These are phyloP conservation scores for Polytrichum commune DNA, from an alignment of 225 moss, liverwort and hornwort species.

Conservation along the genomic window DNA sequence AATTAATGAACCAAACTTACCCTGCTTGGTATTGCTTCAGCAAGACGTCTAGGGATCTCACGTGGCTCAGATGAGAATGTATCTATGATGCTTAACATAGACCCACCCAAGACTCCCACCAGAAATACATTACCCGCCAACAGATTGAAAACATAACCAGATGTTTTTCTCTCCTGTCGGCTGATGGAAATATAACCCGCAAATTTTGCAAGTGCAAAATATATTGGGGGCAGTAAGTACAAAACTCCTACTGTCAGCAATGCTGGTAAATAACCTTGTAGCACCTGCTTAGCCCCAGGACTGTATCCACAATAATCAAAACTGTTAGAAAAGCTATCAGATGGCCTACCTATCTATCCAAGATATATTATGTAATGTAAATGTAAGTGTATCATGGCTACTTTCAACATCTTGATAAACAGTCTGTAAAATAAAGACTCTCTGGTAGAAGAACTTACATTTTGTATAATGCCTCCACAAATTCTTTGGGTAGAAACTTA, in stretches of 20 bases:
- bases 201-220: conserved; percentile 53
- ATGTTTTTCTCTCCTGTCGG: conserved; percentile 70
- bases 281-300: conserved; percentile 66
- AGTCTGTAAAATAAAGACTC: too few species aligned
- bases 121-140: conserved; percentile 90
- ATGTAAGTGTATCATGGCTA: too few species aligned
- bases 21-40: conserved; percentile 58
- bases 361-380: too few species aligned
- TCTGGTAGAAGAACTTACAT: conserved; percentile 42
- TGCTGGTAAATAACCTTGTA: conserved; percentile 89
- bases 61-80: conserved; percentile 55
- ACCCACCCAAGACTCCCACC: conserved; percentile 70
- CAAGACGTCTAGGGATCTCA: conserved; percentile 47
- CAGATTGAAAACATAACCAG: conserved; percentile 72
- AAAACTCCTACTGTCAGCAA: conserved; percentile 64
- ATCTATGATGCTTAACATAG: conserved; percentile 36
- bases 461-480: conserved; percentile 27
- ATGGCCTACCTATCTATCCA: too few species aligned
- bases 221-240: conserved; percentile 63
- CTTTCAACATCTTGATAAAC: too few species aligned
- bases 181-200: conserved; percentile 79
- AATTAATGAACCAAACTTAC: conserved; percentile 19
- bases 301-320: conserved; percentile 33
- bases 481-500: conserved; percentile 33
- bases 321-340: conserved; percentile 4